phyloP scores from a whole-genome alignment of 768 basidiomycete genomes.

The Podaxis rugospora region DNA sequence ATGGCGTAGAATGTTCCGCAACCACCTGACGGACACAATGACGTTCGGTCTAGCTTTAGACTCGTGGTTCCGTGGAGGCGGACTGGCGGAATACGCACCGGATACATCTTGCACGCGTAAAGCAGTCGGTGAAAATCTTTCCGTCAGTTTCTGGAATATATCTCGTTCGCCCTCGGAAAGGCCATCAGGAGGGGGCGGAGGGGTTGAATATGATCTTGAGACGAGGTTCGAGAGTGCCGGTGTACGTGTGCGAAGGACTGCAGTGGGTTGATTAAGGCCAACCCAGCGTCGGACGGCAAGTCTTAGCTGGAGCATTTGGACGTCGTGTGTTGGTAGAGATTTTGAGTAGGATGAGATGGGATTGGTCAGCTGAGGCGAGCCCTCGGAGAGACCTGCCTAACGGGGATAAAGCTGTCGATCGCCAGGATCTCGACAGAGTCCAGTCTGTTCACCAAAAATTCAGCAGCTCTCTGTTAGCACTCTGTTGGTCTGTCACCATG shows the following conservation, averaged over 20 bases:
- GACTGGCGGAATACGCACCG: conserved; percentile 45
- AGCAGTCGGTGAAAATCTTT: conserved; percentile 73
- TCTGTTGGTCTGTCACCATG: neutral
- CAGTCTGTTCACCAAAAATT: neutral
- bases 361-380: neutral
- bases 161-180: conserved; percentile 60
- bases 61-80: neutral
- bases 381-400: neutral
- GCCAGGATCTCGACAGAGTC: neutral
- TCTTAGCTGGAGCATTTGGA: conserved; percentile 2
- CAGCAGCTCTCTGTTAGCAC: neutral
- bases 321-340: neutral
- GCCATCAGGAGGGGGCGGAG: conserved; percentile 14
- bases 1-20: conserved; percentile 98
- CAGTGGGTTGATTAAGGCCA: conserved; percentile 2
- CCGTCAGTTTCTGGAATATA: conserved; percentile 70
- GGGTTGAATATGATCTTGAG: conserved; percentile 13
- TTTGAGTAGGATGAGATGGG: neutral
- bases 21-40: conserved; percentile 56
- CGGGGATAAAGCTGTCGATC: neutral
- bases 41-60: neutral
- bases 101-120: conserved; percentile 93
- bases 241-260: conserved; percentile 20
- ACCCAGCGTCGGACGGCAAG: neutral
- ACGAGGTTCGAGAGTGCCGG: neutral